These are phyloP conservation scores for Ensete glaucum DNA, from an alignment of 176 grass and related monocot species.

Conservation along the genomic window DNA sequence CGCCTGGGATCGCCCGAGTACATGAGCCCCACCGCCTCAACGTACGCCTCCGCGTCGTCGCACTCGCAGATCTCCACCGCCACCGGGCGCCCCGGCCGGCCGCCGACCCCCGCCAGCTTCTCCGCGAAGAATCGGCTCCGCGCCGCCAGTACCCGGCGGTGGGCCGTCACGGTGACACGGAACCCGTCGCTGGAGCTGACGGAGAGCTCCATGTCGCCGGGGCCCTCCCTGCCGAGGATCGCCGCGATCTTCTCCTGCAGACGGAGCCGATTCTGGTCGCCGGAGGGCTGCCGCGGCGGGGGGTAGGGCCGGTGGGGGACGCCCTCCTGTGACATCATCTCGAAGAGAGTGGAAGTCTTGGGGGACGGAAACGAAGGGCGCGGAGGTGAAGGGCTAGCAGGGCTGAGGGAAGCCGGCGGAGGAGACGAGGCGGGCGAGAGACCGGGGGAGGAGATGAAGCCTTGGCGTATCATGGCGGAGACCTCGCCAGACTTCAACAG, in stretches of 20 bases:
- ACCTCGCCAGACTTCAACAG: slow-evolving; percentile 19
- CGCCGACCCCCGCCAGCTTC: slow-evolving; percentile 11
- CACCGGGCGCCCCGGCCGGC: not conserved
- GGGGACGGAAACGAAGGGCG: not conserved
- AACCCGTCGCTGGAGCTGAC: slow-evolving; percentile 17
- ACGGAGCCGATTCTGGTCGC: slow-evolving; percentile 28
- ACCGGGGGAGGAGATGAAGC: slow-evolving; percentile 17
- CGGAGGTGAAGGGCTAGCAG: not conserved
- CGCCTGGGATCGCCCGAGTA: slow-evolving; percentile 13
- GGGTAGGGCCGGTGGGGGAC: slow-evolving; percentile 14
- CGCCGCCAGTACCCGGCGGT: slow-evolving; percentile 8
- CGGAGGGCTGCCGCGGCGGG: slow-evolving; percentile 21
- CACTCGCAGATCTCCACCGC: slow-evolving; percentile 25
- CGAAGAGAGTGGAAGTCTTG: slow-evolving; percentile 30
- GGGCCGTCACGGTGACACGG: slow-evolving; percentile 3
- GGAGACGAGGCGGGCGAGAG: slow-evolving; percentile 4
- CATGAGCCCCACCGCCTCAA: slow-evolving; percentile 18
- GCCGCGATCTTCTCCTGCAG: slow-evolving; percentile 10
- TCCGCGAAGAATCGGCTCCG: slow-evolving; percentile 25
- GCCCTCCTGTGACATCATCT: slow-evolving; percentile 19
- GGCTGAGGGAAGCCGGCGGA: not conserved
- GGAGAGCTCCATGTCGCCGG: slow-evolving; percentile 10
- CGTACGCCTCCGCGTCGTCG: slow-evolving; percentile 19
- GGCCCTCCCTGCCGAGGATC: slow-evolving; percentile 10
- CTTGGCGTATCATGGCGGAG: slow-evolving; percentile 20